Evolutionary conservation across 129 eudicot species (phyloP).

Genomic region (Glebionis coronaria): DNA sequence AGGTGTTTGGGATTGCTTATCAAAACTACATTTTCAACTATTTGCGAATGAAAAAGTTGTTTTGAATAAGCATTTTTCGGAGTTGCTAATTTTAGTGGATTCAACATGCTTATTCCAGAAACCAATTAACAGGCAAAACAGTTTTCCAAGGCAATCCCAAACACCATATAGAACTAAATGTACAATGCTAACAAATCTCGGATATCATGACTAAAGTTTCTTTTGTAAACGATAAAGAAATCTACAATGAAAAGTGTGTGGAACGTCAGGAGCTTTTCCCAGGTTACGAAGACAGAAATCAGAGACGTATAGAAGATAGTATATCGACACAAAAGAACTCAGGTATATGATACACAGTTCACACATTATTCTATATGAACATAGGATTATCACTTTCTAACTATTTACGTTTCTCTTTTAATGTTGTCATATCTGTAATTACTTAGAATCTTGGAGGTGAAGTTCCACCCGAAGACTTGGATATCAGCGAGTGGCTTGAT

Average conservation of each 20-base stretch:
- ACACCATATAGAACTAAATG: no score
- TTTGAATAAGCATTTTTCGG: no score
- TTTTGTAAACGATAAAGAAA: background rate
- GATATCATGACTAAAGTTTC: no score
- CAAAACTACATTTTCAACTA: background rate
- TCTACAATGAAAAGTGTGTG: conserved; percentile 8
- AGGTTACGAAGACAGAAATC: conserved; percentile 77
- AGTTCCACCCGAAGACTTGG: conserved; percentile 72
- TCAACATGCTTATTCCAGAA: no score
- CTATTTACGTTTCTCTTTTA: background rate
- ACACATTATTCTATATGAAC: background rate
- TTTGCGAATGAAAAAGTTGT: background rate
- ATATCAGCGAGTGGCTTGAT: conserved; percentile 66
- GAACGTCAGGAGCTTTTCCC: conserved; percentile 64
- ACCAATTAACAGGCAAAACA: no score
- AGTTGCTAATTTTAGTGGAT: no score
- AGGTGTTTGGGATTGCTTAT: background rate
- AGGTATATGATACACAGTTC: conserved; percentile 43
- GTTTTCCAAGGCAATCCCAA: no score
- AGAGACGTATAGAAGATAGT: conserved; percentile 84
- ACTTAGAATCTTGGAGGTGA: conserved; percentile 93
- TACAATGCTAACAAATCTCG: no score
- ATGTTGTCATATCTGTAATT: conserved; percentile 54
- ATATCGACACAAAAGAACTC: conserved; percentile 72
- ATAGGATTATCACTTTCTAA: background rate